Conservation (phyloP, 345 rosid genomes). For the Psidium friedrichsthalianum region DNA sequence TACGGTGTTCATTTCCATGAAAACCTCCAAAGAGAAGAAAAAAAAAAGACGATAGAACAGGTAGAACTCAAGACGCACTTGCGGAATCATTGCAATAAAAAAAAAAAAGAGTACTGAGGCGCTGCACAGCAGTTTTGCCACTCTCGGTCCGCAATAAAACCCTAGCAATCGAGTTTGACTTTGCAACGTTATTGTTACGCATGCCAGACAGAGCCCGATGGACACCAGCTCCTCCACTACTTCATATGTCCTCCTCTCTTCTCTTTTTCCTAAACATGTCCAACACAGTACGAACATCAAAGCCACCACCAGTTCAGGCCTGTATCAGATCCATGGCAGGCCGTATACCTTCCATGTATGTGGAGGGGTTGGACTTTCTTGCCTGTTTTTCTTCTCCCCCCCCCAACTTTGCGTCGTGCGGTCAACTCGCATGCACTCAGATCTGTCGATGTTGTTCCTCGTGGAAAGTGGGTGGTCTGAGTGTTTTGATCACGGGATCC, state of each 20-base stretch:
- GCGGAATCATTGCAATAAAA: background rate
- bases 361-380: background rate
- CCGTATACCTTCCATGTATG: background rate
- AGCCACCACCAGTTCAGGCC: background rate
- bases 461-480: background rate
- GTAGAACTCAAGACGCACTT: background rate
- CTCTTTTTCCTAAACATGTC: background rate
- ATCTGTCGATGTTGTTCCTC: too few species aligned
- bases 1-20: background rate
- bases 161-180: background rate
- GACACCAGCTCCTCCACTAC: background rate
- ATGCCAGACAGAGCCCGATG: conserved; percentile 3
- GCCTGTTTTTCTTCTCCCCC: background rate
- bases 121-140: background rate
- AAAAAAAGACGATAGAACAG: background rate
- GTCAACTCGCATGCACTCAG: background rate
- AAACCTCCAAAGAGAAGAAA: background rate
- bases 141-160: background rate
- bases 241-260: background rate
- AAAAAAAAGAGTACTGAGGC: background rate
- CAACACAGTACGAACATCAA: background rate
- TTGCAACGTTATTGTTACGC: background rate
- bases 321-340: background rate
- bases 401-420: background rate
- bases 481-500: background rate